Conservation (phyloP, 2,329 filamentous ascomycete genomes). For the Laburnicola sp. region DNA sequence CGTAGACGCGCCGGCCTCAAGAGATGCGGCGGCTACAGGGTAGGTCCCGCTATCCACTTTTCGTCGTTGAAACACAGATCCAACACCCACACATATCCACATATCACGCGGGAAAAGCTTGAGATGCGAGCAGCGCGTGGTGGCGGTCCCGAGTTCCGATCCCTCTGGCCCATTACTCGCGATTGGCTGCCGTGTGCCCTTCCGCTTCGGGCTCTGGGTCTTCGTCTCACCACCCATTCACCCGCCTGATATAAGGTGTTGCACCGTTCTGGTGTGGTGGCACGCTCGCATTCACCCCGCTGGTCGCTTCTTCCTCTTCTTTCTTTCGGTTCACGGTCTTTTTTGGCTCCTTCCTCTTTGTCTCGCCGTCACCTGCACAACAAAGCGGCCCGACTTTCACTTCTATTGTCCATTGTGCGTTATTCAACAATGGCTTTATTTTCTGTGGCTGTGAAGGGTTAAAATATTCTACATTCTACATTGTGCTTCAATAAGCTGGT, state of each 20-base stretch:
- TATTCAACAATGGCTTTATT: slow-evolving; percentile 38
- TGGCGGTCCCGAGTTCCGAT: slow-evolving; percentile 42
- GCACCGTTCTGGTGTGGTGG: slow-evolving; percentile 3
- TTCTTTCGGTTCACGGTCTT: slow-evolving; percentile 18
- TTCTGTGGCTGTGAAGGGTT: slow-evolving; percentile 27
- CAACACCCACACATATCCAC: too few relatives aligned
- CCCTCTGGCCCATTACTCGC: slow-evolving; percentile 23
- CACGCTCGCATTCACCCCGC: slow-evolving; percentile 14
- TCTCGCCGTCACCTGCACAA: slow-evolving; percentile 19
- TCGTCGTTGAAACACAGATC: slow-evolving; percentile 40
- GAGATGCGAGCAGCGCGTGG: slow-evolving; percentile 32
- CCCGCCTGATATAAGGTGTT: slow-evolving; percentile 35
- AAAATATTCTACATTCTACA: slow-evolving; percentile 21
- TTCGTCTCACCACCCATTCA: slow-evolving; percentile 37
- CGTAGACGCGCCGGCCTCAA: slow-evolving; percentile 27
- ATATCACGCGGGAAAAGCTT: slow-evolving; percentile 40
- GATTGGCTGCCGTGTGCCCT: slow-evolving; percentile 41
- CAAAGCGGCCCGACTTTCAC: slow-evolving; percentile 12
- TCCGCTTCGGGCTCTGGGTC: slow-evolving; percentile 26
- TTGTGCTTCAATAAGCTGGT: slow-evolving; percentile 22
- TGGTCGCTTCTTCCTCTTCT: slow-evolving; percentile 18
- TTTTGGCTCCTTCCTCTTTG: slow-evolving; percentile 20
- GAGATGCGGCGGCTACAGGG: slow-evolving; percentile 40
- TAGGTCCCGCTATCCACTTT: slow-evolving; percentile 31
- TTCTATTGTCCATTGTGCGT: slow-evolving; percentile 15